Conservation (phyloP, 257 asterid genomes). For the Phtheirospermum japonicum region DNA sequence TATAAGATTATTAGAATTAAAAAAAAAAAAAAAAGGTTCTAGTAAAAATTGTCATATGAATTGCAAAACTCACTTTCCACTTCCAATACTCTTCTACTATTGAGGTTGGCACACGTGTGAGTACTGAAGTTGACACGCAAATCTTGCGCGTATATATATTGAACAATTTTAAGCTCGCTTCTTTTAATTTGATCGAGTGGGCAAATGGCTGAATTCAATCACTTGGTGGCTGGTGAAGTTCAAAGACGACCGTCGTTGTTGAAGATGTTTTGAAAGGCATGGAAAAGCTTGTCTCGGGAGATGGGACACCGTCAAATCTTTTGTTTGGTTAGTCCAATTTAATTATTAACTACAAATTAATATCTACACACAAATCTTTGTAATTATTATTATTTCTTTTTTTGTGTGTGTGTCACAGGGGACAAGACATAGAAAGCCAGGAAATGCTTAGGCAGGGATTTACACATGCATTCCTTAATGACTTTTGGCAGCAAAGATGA, state of each 20-base stretch:
- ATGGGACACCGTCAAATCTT: conserved; percentile 79
- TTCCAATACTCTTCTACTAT: no score
- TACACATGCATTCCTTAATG: conserved; percentile 87
- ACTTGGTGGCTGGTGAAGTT: conserved; percentile 88
- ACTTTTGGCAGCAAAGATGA: conserved; percentile 80
- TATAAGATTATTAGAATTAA: no score
- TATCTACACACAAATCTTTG: background rate
- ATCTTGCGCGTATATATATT: no score
- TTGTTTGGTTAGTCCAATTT: conserved; percentile 57
- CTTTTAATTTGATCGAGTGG: background rate
- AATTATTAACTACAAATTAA: background rate
- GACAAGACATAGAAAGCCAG: conserved; percentile 65
- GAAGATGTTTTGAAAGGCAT: conserved; percentile 66
- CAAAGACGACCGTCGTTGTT: conserved; percentile 58
- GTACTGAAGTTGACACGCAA: no score
- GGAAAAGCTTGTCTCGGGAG: conserved; percentile 72
- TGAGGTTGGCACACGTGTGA: no score
- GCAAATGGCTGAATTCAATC: conserved; percentile 66
- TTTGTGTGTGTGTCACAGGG: conserved; percentile 43
- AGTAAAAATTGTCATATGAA: no score
- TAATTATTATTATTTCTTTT: background rate
- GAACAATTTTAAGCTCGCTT: conserved; percentile 16
- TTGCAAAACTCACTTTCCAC: no score
- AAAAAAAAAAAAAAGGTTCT: no score
- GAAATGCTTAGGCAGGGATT: conserved; percentile 88